Conservation (phyloP, 208 protist genomes). For the Trypanosoma melophagium region DNA sequence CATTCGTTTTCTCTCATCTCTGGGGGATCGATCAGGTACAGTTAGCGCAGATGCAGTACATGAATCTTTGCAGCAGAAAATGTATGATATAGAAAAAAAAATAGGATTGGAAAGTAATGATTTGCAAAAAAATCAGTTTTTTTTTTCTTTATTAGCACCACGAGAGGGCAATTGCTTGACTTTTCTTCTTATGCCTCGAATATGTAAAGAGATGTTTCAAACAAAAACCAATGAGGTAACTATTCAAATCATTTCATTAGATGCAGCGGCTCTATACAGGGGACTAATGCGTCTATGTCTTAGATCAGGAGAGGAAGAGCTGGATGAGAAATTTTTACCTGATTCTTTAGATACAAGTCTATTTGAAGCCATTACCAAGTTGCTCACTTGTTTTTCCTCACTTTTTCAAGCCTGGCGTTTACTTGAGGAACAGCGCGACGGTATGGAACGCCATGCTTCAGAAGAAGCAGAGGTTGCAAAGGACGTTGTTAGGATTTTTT, state of each 20-base stretch:
- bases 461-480: conserved; percentile 21
- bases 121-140: conserved; percentile 1
- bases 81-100: conserved; percentile 3
- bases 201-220: not conserved
- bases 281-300: conserved; percentile 54
- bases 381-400: conserved; percentile 57
- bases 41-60: conserved; percentile 26
- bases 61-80: conserved; percentile 8
- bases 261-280: conserved; percentile 54
- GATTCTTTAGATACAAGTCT: conserved; percentile 46
- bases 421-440: conserved; percentile 12
- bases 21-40: conserved; percentile 48
- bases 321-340: conserved; percentile 26
- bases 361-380: conserved; percentile 43
- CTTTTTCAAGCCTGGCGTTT: conserved; percentile 36
- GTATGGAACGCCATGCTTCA: not conserved
- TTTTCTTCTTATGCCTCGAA: conserved; percentile 22
- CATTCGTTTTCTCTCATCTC: conserved; percentile 41
- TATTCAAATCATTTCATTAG: conserved; percentile 49
- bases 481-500: conserved; percentile 36
- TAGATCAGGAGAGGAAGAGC: not conserved
- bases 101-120: not conserved
- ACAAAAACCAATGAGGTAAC: conserved; percentile 25
- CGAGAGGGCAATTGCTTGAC: conserved; percentile 15
- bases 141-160: conserved; percentile 14